These are phyloP conservation scores for Phytophthora nicotianae DNA, from an alignment of 352 stramenopile genomes.

Conservation along the genomic window DNA sequence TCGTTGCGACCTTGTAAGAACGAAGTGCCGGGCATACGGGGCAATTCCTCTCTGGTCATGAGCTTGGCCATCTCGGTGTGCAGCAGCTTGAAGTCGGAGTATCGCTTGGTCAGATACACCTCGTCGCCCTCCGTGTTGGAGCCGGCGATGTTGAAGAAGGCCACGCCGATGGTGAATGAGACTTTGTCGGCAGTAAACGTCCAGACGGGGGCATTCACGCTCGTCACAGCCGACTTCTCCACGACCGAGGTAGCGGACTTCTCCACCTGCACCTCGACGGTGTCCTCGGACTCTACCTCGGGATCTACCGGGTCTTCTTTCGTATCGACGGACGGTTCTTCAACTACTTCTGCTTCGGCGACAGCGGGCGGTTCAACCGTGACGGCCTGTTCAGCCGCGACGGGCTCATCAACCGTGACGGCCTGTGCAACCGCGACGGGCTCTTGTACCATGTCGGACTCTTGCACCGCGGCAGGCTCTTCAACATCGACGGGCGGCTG, in stretches of 20 bases:
- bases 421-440: neutral
- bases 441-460: slow-evolving; percentile 2
- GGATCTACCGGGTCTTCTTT: slow-evolving; percentile 16
- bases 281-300: slow-evolving; percentile 22
- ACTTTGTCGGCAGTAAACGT: slow-evolving; percentile 45
- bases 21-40: slow-evolving; percentile 51
- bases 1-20: slow-evolving; percentile 59
- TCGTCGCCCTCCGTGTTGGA: slow-evolving; percentile 44
- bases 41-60: slow-evolving; percentile 64
- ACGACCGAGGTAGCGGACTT: slow-evolving; percentile 7
- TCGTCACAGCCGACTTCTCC: slow-evolving; percentile 21
- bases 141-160: slow-evolving; percentile 61
- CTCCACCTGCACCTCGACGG: slow-evolving; percentile 12
- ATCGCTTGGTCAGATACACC: slow-evolving; percentile 63
- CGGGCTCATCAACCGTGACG: neutral
- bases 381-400: slow-evolving; percentile 10
- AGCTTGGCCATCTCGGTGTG: slow-evolving; percentile 57
- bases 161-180: slow-evolving; percentile 39
- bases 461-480: slow-evolving; percentile 6
- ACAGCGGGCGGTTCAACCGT: slow-evolving; percentile 1
- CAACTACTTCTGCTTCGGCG: slow-evolving; percentile 13
- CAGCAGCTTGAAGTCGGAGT: slow-evolving; percentile 79
- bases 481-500: slow-evolving; percentile 1
- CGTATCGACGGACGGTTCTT: slow-evolving; percentile 14
- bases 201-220: slow-evolving; percentile 21